Conservation (phyloP, 495 filamentous ascomycete genomes). For the Lasiosphaeria miniovina region DNA sequence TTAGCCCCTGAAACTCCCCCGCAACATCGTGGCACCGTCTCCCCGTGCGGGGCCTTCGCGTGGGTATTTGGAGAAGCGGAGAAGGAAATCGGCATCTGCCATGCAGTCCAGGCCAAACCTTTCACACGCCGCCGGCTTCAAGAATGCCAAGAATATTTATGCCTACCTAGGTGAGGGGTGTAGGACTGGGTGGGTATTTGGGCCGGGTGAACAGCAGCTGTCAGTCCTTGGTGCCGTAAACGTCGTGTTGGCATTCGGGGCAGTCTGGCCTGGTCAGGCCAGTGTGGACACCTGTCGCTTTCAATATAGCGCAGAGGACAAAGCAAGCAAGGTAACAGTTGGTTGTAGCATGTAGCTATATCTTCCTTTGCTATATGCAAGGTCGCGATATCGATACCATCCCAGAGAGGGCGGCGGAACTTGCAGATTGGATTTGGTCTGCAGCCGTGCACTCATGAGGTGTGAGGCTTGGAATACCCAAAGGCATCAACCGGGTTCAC, state of each 20-base stretch:
- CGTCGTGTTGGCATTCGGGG: too few species aligned
- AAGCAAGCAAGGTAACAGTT: too few species aligned
- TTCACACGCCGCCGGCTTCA: neutral
- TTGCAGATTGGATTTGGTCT: neutral
- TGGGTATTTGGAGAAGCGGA: constrained; percentile 27
- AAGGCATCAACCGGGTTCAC: constrained; percentile 20
- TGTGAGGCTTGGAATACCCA: neutral
- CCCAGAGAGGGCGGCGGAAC: neutral
- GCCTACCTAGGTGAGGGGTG: neutral
- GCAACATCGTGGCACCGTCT: neutral
- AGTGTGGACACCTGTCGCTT: too few species aligned
- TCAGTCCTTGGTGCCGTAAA: too few species aligned
- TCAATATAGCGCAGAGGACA: too few species aligned
- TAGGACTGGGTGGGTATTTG: neutral
- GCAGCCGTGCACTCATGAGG: neutral
- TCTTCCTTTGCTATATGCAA: neutral
- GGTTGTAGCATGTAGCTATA: too few species aligned
- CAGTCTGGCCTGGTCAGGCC: too few species aligned
- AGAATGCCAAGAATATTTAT: neutral
- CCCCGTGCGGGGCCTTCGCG: constrained; percentile 14
- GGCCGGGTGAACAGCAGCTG: too few species aligned
- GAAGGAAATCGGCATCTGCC: constrained; percentile 22
- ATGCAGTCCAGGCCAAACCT: neutral
- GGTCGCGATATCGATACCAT: neutral
- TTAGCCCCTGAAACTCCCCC: neutral